These are phyloP conservation scores for Pulicaria dysenterica DNA, from an alignment of 129 eudicot genomes.

Conservation along the genomic window DNA sequence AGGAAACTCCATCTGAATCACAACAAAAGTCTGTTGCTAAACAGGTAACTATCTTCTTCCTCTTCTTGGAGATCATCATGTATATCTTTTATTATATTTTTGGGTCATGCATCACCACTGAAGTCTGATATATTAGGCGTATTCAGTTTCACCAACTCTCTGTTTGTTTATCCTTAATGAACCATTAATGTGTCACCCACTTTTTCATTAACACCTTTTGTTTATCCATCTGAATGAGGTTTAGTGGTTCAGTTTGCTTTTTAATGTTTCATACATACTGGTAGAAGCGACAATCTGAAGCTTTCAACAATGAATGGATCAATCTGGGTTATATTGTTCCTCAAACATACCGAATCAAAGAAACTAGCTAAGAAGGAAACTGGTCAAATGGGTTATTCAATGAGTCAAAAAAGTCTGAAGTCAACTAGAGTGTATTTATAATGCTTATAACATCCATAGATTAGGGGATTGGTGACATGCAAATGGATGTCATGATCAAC, in stretches of 20 bases:
- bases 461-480: background rate
- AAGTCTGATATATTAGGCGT: background rate
- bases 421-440: background rate
- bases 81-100: background rate
- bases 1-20: conserved; percentile 32
- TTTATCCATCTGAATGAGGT: background rate
- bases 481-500: no score
- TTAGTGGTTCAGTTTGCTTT: background rate
- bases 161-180: background rate
- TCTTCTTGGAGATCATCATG: conserved; percentile 10
- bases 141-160: background rate
- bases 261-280: background rate
- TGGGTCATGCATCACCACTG: background rate
- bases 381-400: background rate
- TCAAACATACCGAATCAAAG: background rate
- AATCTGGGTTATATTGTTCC: background rate
- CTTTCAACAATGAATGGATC: background rate
- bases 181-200: background rate
- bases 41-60: conserved; percentile 42
- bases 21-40: conserved; percentile 58
- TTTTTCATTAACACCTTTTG: background rate
- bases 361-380: background rate
- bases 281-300: background rate
- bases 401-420: background rate
- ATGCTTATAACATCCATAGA: background rate